Evolutionary conservation across 2,329 filamentous ascomycete species (phyloP).

Genomic region (Scytalidium sp.): DNA sequence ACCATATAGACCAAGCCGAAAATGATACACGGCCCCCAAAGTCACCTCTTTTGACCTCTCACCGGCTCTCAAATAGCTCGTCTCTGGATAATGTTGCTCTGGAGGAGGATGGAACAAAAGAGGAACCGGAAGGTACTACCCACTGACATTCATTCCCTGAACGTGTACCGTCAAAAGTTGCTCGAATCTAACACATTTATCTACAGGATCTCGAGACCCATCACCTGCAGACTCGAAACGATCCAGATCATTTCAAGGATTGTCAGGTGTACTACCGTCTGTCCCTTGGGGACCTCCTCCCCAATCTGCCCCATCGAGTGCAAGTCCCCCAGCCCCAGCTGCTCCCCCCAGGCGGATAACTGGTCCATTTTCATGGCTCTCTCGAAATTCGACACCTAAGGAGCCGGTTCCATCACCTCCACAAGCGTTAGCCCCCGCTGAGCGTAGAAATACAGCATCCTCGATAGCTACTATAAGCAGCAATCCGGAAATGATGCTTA

Average conservation of each 20-base stretch:
- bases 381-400: conserved; percentile 59
- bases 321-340: conserved; percentile 19
- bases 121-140: conserved; percentile 4
- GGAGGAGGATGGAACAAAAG: conserved; percentile 43
- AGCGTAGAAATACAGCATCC: conserved; percentile 72
- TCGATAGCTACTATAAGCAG: conserved; percentile 77
- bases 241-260: conserved; percentile 55
- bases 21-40: conserved; percentile 32
- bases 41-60: conserved; percentile 43
- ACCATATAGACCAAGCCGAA: conserved; percentile 16
- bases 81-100: conserved; percentile 66
- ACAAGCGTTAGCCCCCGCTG: conserved; percentile 27
- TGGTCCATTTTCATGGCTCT: conserved; percentile 84
- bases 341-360: conserved; percentile 66
- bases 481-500: conserved; percentile 77
- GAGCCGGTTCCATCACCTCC: conserved; percentile 54
- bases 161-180: neutral
- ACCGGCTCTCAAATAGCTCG: conserved; percentile 47
- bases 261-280: conserved; percentile 69
- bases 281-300: conserved; percentile 68
- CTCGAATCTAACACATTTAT: conserved; percentile 17
- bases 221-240: conserved; percentile 21
- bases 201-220: conserved; percentile 31
- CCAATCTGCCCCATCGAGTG: conserved; percentile 10
- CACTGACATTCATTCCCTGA: too few relatives aligned